These are phyloP conservation scores for Choanephora cucurbitarum DNA, from an alignment of 371 early-diverging fungal species.

Conservation along the genomic window DNA sequence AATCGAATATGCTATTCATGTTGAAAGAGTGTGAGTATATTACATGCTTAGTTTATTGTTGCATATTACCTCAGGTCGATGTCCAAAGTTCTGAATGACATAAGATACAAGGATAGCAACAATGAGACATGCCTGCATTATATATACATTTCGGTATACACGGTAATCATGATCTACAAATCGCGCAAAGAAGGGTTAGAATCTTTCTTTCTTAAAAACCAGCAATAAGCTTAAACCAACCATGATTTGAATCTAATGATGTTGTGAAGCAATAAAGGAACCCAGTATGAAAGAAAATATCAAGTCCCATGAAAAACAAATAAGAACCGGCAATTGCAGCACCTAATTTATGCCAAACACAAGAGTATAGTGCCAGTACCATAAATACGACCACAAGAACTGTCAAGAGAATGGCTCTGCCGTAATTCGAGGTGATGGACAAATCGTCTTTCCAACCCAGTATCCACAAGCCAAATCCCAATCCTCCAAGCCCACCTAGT, in stretches of 20 bases:
- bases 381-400: constrained; percentile 56
- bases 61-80: constrained; percentile 5
- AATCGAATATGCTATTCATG: background rate
- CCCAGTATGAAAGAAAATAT: constrained; percentile 75
- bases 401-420: constrained; percentile 67
- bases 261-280: constrained; percentile 51
- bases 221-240: too few species aligned
- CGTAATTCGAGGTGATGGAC: constrained; percentile 53
- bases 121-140: constrained; percentile 28
- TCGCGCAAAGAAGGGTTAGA: background rate
- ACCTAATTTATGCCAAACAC: constrained; percentile 60
- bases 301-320: constrained; percentile 71
- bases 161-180: constrained; percentile 12
- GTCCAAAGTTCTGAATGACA: constrained; percentile 9
- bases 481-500: constrained; percentile 64
- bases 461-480: constrained; percentile 64
- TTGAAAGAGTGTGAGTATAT: background rate
- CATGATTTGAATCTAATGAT: constrained; percentile 32
- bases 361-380: constrained; percentile 53
- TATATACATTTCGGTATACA: constrained; percentile 17
- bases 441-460: constrained; percentile 61
- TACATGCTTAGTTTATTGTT: background rate
- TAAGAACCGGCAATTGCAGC: constrained; percentile 73
- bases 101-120: constrained; percentile 19
- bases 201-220: too few species aligned